A percentile compares a stretch with the other conserved stretches of the same genome.
phyloP scores from a whole-genome alignment of 2,329 filamentous ascomycete species.

The Epichloe hybrida region DNA sequence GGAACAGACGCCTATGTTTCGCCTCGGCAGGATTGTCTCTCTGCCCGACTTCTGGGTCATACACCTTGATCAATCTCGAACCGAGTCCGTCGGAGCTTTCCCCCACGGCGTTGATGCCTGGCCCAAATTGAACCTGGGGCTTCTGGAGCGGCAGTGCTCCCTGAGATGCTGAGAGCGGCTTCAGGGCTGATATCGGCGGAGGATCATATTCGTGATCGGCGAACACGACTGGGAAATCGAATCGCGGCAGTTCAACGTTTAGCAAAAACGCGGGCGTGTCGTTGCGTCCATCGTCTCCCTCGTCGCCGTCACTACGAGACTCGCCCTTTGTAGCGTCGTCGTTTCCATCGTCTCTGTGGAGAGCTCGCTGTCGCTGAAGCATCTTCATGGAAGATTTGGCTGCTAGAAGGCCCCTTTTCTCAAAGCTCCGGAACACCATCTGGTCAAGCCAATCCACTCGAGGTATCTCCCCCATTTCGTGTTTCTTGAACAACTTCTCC shows the following conservation, averaged over 20 bases:
- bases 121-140: slow-evolving; percentile 80
- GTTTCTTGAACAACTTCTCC: slow-evolving; percentile 86
- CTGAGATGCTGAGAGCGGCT: slow-evolving; percentile 42
- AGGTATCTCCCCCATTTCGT: slow-evolving; percentile 96
- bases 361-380: slow-evolving; percentile 32
- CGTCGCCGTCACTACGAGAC: slow-evolving; percentile 17
- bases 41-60: slow-evolving; percentile 84
- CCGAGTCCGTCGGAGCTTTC: slow-evolving; percentile 34
- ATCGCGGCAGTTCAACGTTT: slow-evolving; percentile 82
- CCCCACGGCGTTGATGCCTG: slow-evolving; percentile 65
- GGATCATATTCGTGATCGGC: slow-evolving; percentile 85
- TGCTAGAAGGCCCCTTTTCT: slow-evolving; percentile 60
- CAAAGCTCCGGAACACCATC: slow-evolving; percentile 79
- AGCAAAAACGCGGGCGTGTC: slow-evolving; percentile 56
- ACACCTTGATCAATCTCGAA: slow-evolving; percentile 65
- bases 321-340: slow-evolving; percentile 16
- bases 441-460: slow-evolving; percentile 92
- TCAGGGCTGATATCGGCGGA: slow-evolving; percentile 65
- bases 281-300: slow-evolving; percentile 29
- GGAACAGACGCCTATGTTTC: slow-evolving; percentile 83
- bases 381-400: slow-evolving; percentile 51
- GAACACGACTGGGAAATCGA: slow-evolving; percentile 92
- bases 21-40: slow-evolving; percentile 87
- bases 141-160: slow-evolving; percentile 64
- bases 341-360: slow-evolving; percentile 24